Evolutionary conservation across 441 rosid species (phyloP), one percentile per base, ranked within the genome.

Genomic region (Melastoma candidum): DNA sequence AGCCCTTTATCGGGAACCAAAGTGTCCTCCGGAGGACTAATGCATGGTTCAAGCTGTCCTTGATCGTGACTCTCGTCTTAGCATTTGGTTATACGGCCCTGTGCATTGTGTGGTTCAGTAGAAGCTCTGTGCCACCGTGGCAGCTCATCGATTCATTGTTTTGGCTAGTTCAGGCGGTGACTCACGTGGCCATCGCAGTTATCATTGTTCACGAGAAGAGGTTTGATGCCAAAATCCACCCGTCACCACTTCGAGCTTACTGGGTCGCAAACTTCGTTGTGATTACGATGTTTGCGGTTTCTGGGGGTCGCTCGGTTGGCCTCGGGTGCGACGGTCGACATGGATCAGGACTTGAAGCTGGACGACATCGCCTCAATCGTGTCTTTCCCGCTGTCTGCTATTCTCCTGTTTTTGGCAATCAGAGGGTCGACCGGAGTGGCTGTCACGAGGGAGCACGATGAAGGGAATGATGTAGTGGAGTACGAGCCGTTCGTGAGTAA

Each of bases 131-230:
- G 12, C 57, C 10, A 48, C 74, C 74, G 6, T 84, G 82, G 77
- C 74, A 69, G 50, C 62, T 67, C 11, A 10, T 76, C 2, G 71
- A 77, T 44, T 70, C 76, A 1, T 29, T 68, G 9, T 92, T 88
- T 63, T 87, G 94, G 95, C 44, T 84, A 3, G 58, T 79, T 59
- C 89, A 88, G 65, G 89, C 94, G 64, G 43, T 82, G 24, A 83
- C 94, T 55, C 85, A 83, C 70, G 73, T 62, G 25, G 71, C 73
- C 41, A 64, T 85, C 43, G 76, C 80, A n/a, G 66, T 85, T 56
- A 68, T 87, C 47, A 65, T 87, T 55, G 54, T 83, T 48, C 94
- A 85, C 49, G 83, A 80, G 71, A 85, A 82, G 71, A 77, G 78
- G 69, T 85, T 87, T 63, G 72, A 72, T 62, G 83, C 95, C 36